These are phyloP conservation scores for Phytophthora sp. DNA, from an alignment of 352 stramenopile species.

Conservation along the genomic window DNA sequence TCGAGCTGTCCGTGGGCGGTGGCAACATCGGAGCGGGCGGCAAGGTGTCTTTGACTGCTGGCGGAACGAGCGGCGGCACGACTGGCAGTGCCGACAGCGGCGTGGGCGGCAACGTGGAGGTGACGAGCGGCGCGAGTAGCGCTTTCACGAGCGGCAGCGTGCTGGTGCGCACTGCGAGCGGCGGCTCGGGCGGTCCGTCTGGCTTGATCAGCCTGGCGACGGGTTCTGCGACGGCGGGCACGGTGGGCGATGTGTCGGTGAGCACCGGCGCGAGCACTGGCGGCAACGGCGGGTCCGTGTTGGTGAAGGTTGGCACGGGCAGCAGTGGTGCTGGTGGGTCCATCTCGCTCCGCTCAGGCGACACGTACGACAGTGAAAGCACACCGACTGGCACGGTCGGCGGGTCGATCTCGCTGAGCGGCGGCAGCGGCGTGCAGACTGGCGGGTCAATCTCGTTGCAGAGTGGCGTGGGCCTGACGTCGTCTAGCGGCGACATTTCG, in stretches of 20 bases:
- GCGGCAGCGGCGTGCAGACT: conserved; percentile 22
- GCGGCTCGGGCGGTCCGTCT: not conserved
- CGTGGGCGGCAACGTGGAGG: not conserved
- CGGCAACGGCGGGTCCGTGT: conserved; percentile 17
- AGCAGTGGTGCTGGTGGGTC: not conserved
- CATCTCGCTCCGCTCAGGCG: not conserved
- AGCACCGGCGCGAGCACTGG: no score
- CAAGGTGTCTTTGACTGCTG: conserved; percentile 11
- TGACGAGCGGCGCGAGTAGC: not conserved
- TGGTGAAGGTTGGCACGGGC: conserved; percentile 4
- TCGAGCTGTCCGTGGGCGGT: not conserved
- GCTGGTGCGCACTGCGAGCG: conserved; percentile 2
- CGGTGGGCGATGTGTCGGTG: conserved; percentile 44
- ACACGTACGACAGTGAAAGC: no score
- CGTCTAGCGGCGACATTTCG: conserved; percentile 28
- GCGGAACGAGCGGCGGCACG: conserved; percentile 9
- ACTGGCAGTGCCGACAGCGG: not conserved
- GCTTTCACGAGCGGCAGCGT: conserved; percentile 15
- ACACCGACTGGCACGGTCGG: not conserved
- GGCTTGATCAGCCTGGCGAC: not conserved
- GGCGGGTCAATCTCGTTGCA: conserved; percentile 37
- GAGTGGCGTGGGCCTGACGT: conserved; percentile 27
- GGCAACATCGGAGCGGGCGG: not conserved
- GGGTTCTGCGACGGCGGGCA: no score
- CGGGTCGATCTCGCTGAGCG: not conserved